These are phyloP conservation scores for Brassica napus DNA, from an alignment of 345 rosid species.

Conservation along the genomic window Da-Ae NC_063444.1:16668001-16668500, in stretches of 20 bases:
- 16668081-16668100: neutral
- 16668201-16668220: slow-evolving; percentile 35
- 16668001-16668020: neutral
- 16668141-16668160: slow-evolving; percentile 27
- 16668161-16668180: slow-evolving; percentile 45
- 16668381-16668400: slow-evolving; percentile 2
- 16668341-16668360: slow-evolving; percentile 5
- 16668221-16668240: slow-evolving; percentile 34
- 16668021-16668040: neutral
- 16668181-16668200: slow-evolving; percentile 48
- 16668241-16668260: slow-evolving; percentile 26
- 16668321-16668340: slow-evolving; percentile 5
- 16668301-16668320: neutral
- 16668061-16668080: neutral
- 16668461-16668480: neutral
- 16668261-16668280: slow-evolving; percentile 36
- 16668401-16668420: neutral
- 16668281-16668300: slow-evolving; percentile 9
- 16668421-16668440: neutral
- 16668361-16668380: neutral
- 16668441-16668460: neutral
- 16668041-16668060: neutral
- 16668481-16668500: neutral
- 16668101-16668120: neutral
- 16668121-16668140: neutral